phyloP scores from a whole-genome alignment of 257 asterid genomes.

The Fraxinus anomala region DNA sequence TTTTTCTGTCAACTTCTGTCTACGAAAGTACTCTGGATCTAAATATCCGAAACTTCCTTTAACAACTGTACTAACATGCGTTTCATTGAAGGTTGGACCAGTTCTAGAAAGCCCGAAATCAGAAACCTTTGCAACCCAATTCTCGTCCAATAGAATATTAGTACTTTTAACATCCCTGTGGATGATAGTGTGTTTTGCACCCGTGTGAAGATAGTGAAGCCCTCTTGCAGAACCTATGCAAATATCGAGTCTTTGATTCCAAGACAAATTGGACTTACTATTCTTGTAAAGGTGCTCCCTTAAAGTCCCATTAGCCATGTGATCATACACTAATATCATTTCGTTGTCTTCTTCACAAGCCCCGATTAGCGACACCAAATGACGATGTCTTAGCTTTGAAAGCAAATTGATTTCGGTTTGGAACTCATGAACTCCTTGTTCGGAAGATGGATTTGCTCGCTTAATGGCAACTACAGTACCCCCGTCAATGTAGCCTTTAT shows the following conservation, averaged over 20 bases:
- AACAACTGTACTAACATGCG: slow-evolving; percentile 50
- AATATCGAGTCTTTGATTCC: slow-evolving; percentile 47
- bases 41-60: slow-evolving; percentile 55
- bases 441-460: slow-evolving; percentile 44
- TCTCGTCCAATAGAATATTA: slow-evolving; percentile 45
- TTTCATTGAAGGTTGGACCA: slow-evolving; percentile 33
- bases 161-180: slow-evolving; percentile 55
- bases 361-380: slow-evolving; percentile 50
- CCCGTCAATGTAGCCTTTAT: slow-evolving; percentile 41
- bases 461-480: slow-evolving; percentile 40
- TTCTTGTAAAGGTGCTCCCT: slow-evolving; percentile 44
- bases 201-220: slow-evolving; percentile 54
- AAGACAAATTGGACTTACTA: slow-evolving; percentile 28
- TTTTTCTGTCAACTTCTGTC: slow-evolving; percentile 51
- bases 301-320: slow-evolving; percentile 52
- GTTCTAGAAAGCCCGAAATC: slow-evolving; percentile 54
- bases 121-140: slow-evolving; percentile 53
- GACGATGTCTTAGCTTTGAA: slow-evolving; percentile 46
- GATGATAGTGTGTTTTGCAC: slow-evolving; percentile 47
- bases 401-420: slow-evolving; percentile 48
- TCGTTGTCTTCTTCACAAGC: slow-evolving; percentile 49
- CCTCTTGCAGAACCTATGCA: slow-evolving; percentile 55
- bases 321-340: slow-evolving; percentile 51
- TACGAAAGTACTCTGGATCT: slow-evolving; percentile 51
- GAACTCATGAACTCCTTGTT: slow-evolving; percentile 50